These are phyloP conservation scores for Metarhizium robertsii DNA, from an alignment of 2,329 filamentous ascomycete species.

Conservation along the genomic window DNA sequence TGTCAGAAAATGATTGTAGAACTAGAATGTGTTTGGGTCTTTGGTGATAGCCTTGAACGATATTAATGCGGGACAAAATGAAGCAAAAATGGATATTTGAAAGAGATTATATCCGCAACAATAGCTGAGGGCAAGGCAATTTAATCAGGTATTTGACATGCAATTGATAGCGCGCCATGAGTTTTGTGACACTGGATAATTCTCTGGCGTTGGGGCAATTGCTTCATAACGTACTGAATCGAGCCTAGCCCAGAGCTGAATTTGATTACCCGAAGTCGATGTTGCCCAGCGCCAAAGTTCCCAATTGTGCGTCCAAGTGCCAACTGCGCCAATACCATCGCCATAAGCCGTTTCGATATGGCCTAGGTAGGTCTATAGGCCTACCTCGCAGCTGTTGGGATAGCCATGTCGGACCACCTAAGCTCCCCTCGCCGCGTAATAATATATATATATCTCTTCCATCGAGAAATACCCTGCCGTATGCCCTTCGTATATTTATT, in stretches of 20 bases:
- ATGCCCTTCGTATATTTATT: slow-evolving; percentile 13
- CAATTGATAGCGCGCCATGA: background rate
- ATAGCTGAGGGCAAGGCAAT: background rate
- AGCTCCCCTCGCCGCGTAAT: background rate
- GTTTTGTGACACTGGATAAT: background rate
- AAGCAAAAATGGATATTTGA: background rate
- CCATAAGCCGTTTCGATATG: background rate
- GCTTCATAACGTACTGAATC: background rate
- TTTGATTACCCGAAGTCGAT: background rate
- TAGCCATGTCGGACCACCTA: background rate
- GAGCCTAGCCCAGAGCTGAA: background rate
- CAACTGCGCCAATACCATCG: background rate
- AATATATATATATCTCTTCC: background rate
- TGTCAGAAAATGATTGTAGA: background rate
- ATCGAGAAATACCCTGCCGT: background rate
- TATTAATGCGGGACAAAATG: background rate
- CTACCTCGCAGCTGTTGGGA: no score
- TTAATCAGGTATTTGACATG: background rate
- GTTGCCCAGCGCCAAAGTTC: background rate
- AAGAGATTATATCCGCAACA: background rate
- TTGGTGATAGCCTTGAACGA: background rate
- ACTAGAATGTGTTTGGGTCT: background rate
- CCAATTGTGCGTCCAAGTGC: background rate
- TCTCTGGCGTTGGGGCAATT: background rate
- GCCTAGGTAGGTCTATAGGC: no score